These are phyloP conservation scores for Colletotrichum sidae DNA, from an alignment of 2,329 filamentous ascomycete genomes.

Conservation along the genomic window DNA sequence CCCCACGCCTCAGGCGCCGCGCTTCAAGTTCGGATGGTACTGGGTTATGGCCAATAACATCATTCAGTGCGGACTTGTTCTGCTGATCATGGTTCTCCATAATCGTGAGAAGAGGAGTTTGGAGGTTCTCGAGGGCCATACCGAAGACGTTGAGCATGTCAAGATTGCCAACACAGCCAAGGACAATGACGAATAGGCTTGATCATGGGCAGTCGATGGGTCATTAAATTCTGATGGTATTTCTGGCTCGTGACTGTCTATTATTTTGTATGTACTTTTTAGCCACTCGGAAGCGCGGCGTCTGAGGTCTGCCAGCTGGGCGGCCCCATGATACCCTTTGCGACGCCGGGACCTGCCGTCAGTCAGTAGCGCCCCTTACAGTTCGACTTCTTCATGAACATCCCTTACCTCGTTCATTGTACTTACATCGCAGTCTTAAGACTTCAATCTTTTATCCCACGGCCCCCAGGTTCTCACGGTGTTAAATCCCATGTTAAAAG, in stretches of 20 bases:
- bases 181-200: constrained; percentile 15
- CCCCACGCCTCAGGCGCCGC: constrained; percentile 17
- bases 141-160: constrained; percentile 14
- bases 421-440: no score
- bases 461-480: no score
- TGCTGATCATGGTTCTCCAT: constrained; percentile 31
- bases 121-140: constrained; percentile 23
- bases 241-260: neutral
- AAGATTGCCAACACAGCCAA: constrained; percentile 19
- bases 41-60: constrained; percentile 29
- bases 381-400: no score
- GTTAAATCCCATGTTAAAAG: no score
- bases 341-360: constrained; percentile 19
- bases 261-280: neutral
- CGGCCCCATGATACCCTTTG: constrained; percentile 25
- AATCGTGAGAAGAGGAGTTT: constrained; percentile 25
- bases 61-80: constrained; percentile 12
- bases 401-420: no score
- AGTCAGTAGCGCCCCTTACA: neutral
- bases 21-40: constrained; percentile 26
- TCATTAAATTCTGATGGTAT: neutral
- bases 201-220: neutral
- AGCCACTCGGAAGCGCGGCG: constrained; percentile 26
- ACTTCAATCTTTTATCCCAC: no score
- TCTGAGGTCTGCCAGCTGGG: constrained; percentile 30